Base-by-base conservation (phyloP, 2,329 filamentous ascomycete genomes). In the Madurella fahalii region DNA sequence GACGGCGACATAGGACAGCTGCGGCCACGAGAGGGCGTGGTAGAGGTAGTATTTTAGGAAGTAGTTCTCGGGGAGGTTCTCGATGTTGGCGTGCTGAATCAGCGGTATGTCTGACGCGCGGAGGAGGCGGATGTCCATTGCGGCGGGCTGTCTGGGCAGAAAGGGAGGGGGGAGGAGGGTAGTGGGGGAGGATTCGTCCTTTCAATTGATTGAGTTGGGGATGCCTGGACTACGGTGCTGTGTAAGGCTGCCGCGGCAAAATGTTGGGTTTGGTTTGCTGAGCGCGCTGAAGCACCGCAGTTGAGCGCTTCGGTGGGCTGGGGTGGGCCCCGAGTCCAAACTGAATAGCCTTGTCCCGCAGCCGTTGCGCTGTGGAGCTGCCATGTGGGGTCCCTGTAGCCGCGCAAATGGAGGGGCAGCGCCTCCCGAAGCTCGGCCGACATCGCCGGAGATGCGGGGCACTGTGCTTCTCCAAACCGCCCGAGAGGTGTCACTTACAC, bases 11-110 rank as follows among this genome's bases (percentile, higher is more conserved):
- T 92, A 97, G 74, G 87, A 93, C 62, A 99, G 84, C 75, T 97
- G 93, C 44, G 94, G 94, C 94, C 94, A 99, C 65, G 91, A 95
- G 63, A 97, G 85, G 15, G 93, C 92, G 75, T 99, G 94, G 82
- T 99, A 99, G 68, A 99, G 85, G 78, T 99, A 99, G 81, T 99
- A 99, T 82, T 99, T 99, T 75, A 96, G 89, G 73, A 97, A 97
- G 83, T 99, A 99, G 80, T 99, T 99, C 75, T 99, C 94, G 62
- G 94, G 94, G 51, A 99, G 82, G 78, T 99, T 99, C 72, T 95
- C 95, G 71, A 99, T 92, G 79, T 99, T 97, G 69, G 93, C 93
- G 73, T 95, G 91, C 77, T 99, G 94, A 70, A 99, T 91, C 69
- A 94, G 86, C 63, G 90, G 90, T 62, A 95, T 89, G 74, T 95